Evolutionary conservation across 148 eudicot species (phyloP), one percentile per base, ranked within the genome.

Genomic region (Camellia lanceoleosa): DNA sequence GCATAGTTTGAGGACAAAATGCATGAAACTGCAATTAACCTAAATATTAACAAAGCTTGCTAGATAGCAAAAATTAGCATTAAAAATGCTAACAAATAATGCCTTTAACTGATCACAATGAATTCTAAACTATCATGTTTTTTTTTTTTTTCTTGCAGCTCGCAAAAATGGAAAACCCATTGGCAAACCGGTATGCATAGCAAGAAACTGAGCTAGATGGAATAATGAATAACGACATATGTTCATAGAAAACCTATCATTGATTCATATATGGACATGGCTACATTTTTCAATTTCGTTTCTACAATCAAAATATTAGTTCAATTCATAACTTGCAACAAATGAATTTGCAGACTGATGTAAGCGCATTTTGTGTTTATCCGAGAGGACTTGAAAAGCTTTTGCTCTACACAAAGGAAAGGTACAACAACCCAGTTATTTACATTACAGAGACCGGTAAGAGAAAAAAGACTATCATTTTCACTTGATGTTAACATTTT

Each of bases 401-500:
- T 11, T 68, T 80, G 30, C 5, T 62, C 49, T 72, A 80, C 59
- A 80, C 77, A 19, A 80, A 80, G 38, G 52, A 80, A 49, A 72
- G 51, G 58, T 80, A 80, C 74, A 80, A 80, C 38, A 61, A 72
- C 49, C 82, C 82, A 14, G 49, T 6, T 8, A 72, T 80, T 73
- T 80, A 80, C 51, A 72, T 80, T 55, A 80, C 82, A 46, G 82
- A 80, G n/a, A 71, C 67, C 56, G 81, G 81, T 79, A 79, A 7
- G 13, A 20, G 2, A 65, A 20, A 20, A 23, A 5, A 10, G 0
- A 8, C 2, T 14, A 65, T 8, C 42, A 2, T 11, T 13, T 0
- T 5, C 8, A 68, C 18, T 15, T 41, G 12, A 41, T 68, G 13
- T 30, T 30, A 30, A 30, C 38, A 30, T 30, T 30, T 30, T 30